These are phyloP conservation scores for Kodamaea sp. DNA, from an alignment of 1,139 yeast species.

Conservation along the genomic window DNA sequence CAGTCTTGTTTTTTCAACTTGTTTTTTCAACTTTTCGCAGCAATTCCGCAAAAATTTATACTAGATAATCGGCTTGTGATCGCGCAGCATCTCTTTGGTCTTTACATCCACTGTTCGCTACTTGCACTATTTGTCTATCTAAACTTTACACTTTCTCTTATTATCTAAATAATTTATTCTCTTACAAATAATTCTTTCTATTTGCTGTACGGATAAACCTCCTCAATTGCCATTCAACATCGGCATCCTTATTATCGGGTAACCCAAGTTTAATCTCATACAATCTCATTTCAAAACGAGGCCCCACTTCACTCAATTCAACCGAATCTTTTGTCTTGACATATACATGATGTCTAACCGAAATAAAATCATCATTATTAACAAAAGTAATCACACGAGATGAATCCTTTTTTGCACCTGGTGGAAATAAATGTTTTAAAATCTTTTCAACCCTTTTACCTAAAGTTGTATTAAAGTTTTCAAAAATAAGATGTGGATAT, in stretches of 20 bases:
- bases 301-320: constrained; percentile 95
- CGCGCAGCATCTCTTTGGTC: too few relatives aligned
- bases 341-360: constrained; percentile 93
- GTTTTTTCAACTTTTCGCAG: too few relatives aligned
- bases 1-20: too few relatives aligned
- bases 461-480: constrained; percentile 77
- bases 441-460: constrained; percentile 82
- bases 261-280: constrained; percentile 88
- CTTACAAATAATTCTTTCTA: constrained; percentile 75
- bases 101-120: too few relatives aligned
- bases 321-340: constrained; percentile 85
- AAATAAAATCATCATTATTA: constrained; percentile 84
- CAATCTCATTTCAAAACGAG: constrained; percentile 95
- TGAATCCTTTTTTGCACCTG: constrained; percentile 90
- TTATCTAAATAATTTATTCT: not conserved
- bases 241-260: constrained; percentile 94
- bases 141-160: not conserved
- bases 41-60: too few relatives aligned
- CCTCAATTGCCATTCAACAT: constrained; percentile 92
- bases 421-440: constrained; percentile 88
- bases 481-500: constrained; percentile 91
- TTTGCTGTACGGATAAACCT: constrained; percentile 93
- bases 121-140: too few relatives aligned
- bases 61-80: too few relatives aligned
- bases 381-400: constrained; percentile 89